Evolutionary conservation across 1,139 yeast genomes (phyloP).

Genomic region (Sporopachydermia cereana): DNA sequence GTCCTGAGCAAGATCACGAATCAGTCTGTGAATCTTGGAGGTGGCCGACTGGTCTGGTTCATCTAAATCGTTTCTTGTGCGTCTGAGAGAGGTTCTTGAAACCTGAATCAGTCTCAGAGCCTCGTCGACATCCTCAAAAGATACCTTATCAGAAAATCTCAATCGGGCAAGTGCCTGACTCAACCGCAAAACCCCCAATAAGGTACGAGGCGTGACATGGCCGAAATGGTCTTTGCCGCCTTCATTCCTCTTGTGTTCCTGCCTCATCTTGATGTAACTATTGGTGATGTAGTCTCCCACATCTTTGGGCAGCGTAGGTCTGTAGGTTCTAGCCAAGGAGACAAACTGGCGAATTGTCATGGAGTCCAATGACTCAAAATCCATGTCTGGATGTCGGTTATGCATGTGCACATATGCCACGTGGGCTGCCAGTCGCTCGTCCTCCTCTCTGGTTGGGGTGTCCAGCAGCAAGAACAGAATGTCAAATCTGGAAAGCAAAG

Average conservation of each 20-base stretch:
- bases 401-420: conserved; percentile 95
- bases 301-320: conserved; percentile 80
- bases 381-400: conserved; percentile 72
- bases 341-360: conserved; percentile 77
- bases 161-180: conserved; percentile 91
- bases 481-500: conserved; percentile 90
- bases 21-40: conserved; percentile 50
- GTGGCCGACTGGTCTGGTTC: conserved; percentile 34
- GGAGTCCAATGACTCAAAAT: conserved; percentile 67
- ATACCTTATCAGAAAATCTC: conserved; percentile 65
- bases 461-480: conserved; percentile 79
- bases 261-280: conserved; percentile 83
- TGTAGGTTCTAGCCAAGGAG: conserved; percentile 69
- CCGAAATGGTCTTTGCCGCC: conserved; percentile 71
- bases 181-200: conserved; percentile 82
- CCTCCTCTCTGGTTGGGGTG: conserved; percentile 68
- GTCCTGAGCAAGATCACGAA: conserved; percentile 38
- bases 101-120: conserved; percentile 80
- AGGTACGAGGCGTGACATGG: conserved; percentile 91
- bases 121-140: conserved; percentile 82
- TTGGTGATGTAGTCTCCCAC: conserved; percentile 85
- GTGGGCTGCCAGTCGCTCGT: conserved; percentile 81
- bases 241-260: conserved; percentile 74
- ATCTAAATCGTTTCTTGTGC: conserved; percentile 26
- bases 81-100: conserved; percentile 69